These are phyloP conservation scores for Neolecta irregularis DNA, from an alignment of 1,139 yeast species.

Conservation along the genomic window DNA sequence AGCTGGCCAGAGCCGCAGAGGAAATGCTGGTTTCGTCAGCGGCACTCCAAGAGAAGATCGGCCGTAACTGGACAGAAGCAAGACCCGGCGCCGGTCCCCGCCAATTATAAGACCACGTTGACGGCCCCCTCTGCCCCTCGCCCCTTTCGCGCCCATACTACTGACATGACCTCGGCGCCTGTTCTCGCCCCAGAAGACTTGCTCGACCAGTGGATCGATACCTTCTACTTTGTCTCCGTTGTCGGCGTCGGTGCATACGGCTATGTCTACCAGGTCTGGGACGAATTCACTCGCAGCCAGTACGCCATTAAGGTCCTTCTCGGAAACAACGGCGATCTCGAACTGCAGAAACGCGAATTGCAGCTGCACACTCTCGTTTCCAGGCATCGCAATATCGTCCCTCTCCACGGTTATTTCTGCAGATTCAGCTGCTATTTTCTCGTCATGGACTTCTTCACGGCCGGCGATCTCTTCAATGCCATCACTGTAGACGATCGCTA, in stretches of 20 bases:
- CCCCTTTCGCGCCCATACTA: no score
- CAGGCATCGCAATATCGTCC: slow-evolving; percentile 56
- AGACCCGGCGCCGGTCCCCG: no score
- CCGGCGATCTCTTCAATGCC: slow-evolving; percentile 58
- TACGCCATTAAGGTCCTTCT: slow-evolving; percentile 60
- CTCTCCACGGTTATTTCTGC: slow-evolving; percentile 55
- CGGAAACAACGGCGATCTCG: slow-evolving; percentile 17
- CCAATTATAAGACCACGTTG: no score
- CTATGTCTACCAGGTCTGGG: slow-evolving; percentile 56
- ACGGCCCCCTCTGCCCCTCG: no score
- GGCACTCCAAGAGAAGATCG: no score
- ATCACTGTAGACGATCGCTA: slow-evolving; percentile 56
- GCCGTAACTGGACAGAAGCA: no score
- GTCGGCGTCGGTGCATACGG: slow-evolving; percentile 91
- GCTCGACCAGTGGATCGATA: slow-evolving; percentile 24
- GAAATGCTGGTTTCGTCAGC: no score
- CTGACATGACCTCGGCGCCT: no score
- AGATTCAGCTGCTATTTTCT: slow-evolving; percentile 37
- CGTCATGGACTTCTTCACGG: slow-evolving; percentile 68
- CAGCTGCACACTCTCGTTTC: slow-evolving; percentile 61
- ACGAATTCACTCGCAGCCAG: slow-evolving; percentile 33
- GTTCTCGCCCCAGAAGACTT: slow-evolving; percentile 14
- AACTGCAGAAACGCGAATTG: slow-evolving; percentile 42
- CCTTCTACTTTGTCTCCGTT: slow-evolving; percentile 35
- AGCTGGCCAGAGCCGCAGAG: no score